phyloP scores from a whole-genome alignment of 768 basidiomycete species.

The Suillus americanus region DNA sequence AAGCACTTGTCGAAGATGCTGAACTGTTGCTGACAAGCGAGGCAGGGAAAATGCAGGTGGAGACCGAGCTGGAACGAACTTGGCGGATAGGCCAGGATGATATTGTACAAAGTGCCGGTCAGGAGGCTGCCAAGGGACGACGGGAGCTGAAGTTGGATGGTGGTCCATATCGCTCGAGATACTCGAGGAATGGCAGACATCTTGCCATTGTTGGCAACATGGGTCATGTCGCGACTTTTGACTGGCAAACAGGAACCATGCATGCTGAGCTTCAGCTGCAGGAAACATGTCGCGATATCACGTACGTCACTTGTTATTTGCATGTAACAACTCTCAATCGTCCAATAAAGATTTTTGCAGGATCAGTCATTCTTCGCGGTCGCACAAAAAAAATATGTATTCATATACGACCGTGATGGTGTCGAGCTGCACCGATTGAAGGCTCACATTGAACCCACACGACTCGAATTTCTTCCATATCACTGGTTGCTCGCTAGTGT shows the following conservation, averaged over 20 bases:
- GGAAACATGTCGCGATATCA: constrained; percentile 92
- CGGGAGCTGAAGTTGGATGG: constrained; percentile 82
- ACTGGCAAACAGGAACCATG: constrained; percentile 85
- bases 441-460: constrained; percentile 83
- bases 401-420: constrained; percentile 93
- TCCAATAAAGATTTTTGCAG: constrained; percentile 70
- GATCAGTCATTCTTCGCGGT: constrained; percentile 93
- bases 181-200: constrained; percentile 90
- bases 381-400: constrained; percentile 94
- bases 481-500: constrained; percentile 91
- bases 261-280: constrained; percentile 86
- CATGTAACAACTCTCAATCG: not conserved
- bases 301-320: constrained; percentile 45
- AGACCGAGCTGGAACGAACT: constrained; percentile 81
- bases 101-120: constrained; percentile 61
- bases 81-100: constrained; percentile 88
- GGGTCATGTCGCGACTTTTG: constrained; percentile 92
- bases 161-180: constrained; percentile 82
- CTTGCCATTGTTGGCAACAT: constrained; percentile 79
- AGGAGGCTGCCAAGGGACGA: constrained; percentile 74
- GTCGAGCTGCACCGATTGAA: constrained; percentile 88
- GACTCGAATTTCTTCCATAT: constrained; percentile 90
- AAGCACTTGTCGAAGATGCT: constrained; percentile 65
- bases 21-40: constrained; percentile 71
- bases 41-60: constrained; percentile 70